phyloP scores from a whole-genome alignment of 2,329 filamentous ascomycete genomes.

The Penicillium sp. region DNA sequence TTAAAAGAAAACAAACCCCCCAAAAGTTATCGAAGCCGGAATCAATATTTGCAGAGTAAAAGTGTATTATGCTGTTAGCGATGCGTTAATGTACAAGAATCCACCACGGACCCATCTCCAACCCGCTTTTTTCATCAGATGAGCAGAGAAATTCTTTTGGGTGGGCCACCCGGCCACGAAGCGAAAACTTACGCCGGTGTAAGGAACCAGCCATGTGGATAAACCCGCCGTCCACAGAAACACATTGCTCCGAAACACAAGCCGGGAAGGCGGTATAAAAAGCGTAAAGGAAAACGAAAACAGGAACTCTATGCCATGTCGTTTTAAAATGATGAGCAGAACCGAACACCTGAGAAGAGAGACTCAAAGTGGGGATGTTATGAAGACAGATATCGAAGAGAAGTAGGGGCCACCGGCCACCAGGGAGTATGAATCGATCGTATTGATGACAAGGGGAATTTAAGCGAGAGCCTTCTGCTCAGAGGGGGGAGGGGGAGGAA shows the following conservation, averaged over 20 bases:
- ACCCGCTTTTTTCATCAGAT: slow-evolving; percentile 21
- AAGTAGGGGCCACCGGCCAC: background rate
- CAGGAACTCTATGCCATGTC: slow-evolving; percentile 38
- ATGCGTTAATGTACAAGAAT: slow-evolving; percentile 38
- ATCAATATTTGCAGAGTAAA: slow-evolving; percentile 11
- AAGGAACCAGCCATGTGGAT: slow-evolving; percentile 27
- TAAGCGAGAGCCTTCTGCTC: slow-evolving; percentile 39
- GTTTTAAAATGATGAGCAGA: slow-evolving; percentile 33
- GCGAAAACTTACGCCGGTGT: slow-evolving; percentile 23
- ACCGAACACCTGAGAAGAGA: slow-evolving; percentile 44
- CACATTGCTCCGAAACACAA: slow-evolving; percentile 29
- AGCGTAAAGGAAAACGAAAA: slow-evolving; percentile 23
- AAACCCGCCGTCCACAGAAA: slow-evolving; percentile 27
- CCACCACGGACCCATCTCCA: slow-evolving; percentile 15
- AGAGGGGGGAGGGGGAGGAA: slow-evolving; percentile 38
- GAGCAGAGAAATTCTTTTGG: slow-evolving; percentile 18
- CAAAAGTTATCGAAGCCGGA: background rate
- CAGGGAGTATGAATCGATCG: slow-evolving; percentile 8
- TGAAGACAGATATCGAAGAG: slow-evolving; percentile 20
- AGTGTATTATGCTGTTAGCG: slow-evolving; percentile 33
- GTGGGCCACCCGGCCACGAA: slow-evolving; percentile 3
- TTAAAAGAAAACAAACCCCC: too few relatives aligned
- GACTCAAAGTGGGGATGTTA: slow-evolving; percentile 29
- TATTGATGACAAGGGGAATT: slow-evolving; percentile 13
- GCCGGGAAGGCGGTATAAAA: slow-evolving; percentile 27